A percentile compares a stretch with the other conserved stretches of the same genome.
These are phyloP conservation scores for Fusarium acutatum DNA, from an alignment of 2,329 filamentous ascomycete species.

Conservation along the genomic window DNA sequence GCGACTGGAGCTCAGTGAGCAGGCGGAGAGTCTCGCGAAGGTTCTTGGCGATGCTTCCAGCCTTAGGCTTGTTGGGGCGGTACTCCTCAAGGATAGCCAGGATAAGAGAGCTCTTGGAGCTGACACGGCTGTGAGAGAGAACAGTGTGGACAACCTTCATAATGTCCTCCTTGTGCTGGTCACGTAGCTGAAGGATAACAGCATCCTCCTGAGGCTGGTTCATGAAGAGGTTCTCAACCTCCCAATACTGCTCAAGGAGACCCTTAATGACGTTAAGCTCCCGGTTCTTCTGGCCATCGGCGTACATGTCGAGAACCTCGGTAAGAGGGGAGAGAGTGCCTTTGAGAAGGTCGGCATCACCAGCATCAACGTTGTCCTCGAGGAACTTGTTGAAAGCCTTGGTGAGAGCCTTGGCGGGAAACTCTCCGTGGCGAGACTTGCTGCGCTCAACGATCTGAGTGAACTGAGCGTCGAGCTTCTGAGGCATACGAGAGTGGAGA, in stretches of 20 bases:
- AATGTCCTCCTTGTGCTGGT: slow-evolving; percentile 95
- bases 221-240: slow-evolving; percentile 88
- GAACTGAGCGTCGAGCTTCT: slow-evolving; percentile 86
- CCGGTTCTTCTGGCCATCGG: slow-evolving; percentile 88
- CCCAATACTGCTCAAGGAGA: slow-evolving; percentile 83
- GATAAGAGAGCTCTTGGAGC: slow-evolving; percentile 92
- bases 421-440: slow-evolving; percentile 80
- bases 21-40: slow-evolving; percentile 84
- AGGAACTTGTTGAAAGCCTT: slow-evolving; percentile 90
- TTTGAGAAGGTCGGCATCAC: slow-evolving; percentile 78
- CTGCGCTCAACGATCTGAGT: slow-evolving; percentile 87
- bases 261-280: slow-evolving; percentile 84
- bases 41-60: slow-evolving; percentile 87
- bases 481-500: slow-evolving; percentile 95
- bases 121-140: slow-evolving; percentile 91
- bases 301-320: slow-evolving; percentile 80
- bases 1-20: slow-evolving; percentile 83
- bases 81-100: slow-evolving; percentile 94
- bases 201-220: slow-evolving; percentile 91
- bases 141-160: slow-evolving; percentile 85
- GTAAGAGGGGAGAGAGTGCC: slow-evolving; percentile 77
- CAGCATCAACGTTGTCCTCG: slow-evolving; percentile 80
- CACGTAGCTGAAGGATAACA: slow-evolving; percentile 90
- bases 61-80: slow-evolving; percentile 90
- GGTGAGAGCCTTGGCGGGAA: slow-evolving; percentile 86